Base-by-base conservation (phyloP, 768 basidiomycete genomes). In the Boletus patriciae region DNA sequence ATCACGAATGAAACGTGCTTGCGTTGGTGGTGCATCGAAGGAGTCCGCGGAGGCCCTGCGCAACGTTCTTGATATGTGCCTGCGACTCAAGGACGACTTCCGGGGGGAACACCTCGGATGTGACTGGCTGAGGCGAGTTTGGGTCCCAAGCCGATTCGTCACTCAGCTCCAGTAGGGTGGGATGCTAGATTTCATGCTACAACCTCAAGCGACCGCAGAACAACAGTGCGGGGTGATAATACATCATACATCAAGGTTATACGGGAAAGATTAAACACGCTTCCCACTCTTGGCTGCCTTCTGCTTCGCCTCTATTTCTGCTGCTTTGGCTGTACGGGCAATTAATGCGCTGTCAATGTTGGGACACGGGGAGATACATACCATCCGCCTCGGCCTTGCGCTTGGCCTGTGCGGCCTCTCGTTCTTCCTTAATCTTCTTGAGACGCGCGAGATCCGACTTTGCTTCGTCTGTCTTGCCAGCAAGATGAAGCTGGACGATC, bases 381-480 rank as follows among this genome's bases (percentile, higher is more conserved):
- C 94, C 91, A 63, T 93, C 92, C 6, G 85, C 80, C 68, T 96
- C 95, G 0, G 94, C 94, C 75, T 92, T 85, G 53, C 94, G 79
- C 80, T 88, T 91, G 2, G 90, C 90, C 46, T 86, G 86, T 1
- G 94, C 94, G 41, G 85, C 88, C 59, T 94, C 94, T 48, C 95
- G 87, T 57, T 96, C 92, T 53, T 84, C 87, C 57, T 83, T 83
- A 66, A 98, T 92, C 83, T 87, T 89, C 45, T 84, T 83, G 16
- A 98, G 83, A 36, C 95, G 83, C 19, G 88, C 83, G 48, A 98
- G 84, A 72, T 98, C 95, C 4, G 86, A 72, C 75, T 94, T 90
- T 19, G 95, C 94, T 70, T 97, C 81, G 36, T 88, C 86, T 0
- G 95, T 98, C 84, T 97, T 90, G 58, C 95, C 95, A 71, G 82